These are phyloP conservation scores for Sechiopsis laciniata DNA, from an alignment of 306 rosid species.

Conservation along the genomic window DNA sequence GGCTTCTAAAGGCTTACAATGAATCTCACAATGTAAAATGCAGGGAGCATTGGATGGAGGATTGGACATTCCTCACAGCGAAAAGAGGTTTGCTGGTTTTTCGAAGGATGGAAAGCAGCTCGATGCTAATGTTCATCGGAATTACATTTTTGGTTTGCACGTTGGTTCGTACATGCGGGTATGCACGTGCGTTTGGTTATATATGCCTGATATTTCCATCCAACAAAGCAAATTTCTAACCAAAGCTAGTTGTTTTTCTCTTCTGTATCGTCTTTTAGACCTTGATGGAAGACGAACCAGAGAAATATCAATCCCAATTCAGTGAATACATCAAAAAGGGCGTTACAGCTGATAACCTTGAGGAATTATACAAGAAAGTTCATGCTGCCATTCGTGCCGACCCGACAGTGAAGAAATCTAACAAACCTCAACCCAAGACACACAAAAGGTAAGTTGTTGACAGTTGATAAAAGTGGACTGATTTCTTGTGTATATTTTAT, in stretches of 20 bases:
- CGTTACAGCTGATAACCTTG: slow-evolving; percentile 51
- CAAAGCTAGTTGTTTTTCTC: too few relatives aligned
- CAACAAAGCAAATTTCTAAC: too few relatives aligned
- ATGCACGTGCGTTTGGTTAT: not conserved
- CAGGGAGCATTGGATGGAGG: slow-evolving; percentile 96
- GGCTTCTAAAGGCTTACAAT: not conserved
- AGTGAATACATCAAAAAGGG: slow-evolving; percentile 64
- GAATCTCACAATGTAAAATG: not conserved
- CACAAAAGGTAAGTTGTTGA: slow-evolving; percentile 48
- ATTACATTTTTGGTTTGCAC: slow-evolving; percentile 70
- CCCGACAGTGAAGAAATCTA: slow-evolving; percentile 40
- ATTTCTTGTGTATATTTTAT: not conserved
- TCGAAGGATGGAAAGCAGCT: slow-evolving; percentile 61
- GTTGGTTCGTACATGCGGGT: slow-evolving; percentile 68
- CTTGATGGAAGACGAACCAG: slow-evolving; percentile 71
- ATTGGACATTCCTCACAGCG: slow-evolving; percentile 82
- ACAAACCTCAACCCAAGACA: slow-evolving; percentile 52
- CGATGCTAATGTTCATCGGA: slow-evolving; percentile 75
- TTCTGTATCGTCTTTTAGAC: slow-evolving; percentile 26
- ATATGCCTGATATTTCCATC: not conserved
- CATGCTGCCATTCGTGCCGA: slow-evolving; percentile 82
- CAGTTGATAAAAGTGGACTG: not conserved
- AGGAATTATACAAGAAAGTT: slow-evolving; percentile 64
- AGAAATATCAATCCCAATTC: slow-evolving; percentile 70
- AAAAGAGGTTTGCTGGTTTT: slow-evolving; percentile 84